These are phyloP conservation scores for Lanmaoa pseudosensibilis DNA, from an alignment of 768 basidiomycete species.

Conservation along the genomic window DNA sequence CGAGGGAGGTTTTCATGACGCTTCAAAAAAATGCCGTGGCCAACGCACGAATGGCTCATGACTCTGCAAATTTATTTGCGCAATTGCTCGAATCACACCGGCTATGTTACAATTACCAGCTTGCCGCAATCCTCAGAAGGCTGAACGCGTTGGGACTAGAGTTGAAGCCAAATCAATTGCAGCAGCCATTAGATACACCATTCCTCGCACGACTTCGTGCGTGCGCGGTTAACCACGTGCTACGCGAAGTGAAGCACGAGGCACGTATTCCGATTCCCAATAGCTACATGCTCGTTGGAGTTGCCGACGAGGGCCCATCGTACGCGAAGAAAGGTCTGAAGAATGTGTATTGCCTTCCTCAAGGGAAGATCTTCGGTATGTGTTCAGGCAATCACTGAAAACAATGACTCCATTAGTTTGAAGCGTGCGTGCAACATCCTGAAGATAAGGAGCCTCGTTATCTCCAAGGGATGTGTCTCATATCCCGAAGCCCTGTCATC, in stretches of 20 bases:
- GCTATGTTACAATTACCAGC: slow-evolving; percentile 46
- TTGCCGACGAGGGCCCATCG: slow-evolving; percentile 79
- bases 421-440: slow-evolving; percentile 61
- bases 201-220: slow-evolving; percentile 61
- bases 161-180: slow-evolving; percentile 37
- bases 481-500: slow-evolving; percentile 71
- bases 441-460: slow-evolving; percentile 50
- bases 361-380: slow-evolving; percentile 68
- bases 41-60: slow-evolving; percentile 57
- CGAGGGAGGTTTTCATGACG: slow-evolving; percentile 52
- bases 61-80: slow-evolving; percentile 51
- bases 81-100: slow-evolving; percentile 49
- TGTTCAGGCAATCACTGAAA: neutral
- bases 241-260: slow-evolving; percentile 72
- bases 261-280: slow-evolving; percentile 73
- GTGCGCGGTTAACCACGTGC: slow-evolving; percentile 59
- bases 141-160: slow-evolving; percentile 51
- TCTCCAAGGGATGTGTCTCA: slow-evolving; percentile 59
- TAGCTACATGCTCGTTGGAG: slow-evolving; percentile 71
- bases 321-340: slow-evolving; percentile 49
- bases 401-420: neutral
- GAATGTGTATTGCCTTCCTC: slow-evolving; percentile 53
- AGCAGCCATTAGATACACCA: slow-evolving; percentile 46
- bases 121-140: slow-evolving; percentile 52
- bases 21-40: slow-evolving; percentile 63